Percentiles rank a stretch among this genome's conserved stretches.
phyloP scores from a whole-genome alignment of 495 filamentous ascomycete genomes.

The Talaromyces ruber region DNA sequence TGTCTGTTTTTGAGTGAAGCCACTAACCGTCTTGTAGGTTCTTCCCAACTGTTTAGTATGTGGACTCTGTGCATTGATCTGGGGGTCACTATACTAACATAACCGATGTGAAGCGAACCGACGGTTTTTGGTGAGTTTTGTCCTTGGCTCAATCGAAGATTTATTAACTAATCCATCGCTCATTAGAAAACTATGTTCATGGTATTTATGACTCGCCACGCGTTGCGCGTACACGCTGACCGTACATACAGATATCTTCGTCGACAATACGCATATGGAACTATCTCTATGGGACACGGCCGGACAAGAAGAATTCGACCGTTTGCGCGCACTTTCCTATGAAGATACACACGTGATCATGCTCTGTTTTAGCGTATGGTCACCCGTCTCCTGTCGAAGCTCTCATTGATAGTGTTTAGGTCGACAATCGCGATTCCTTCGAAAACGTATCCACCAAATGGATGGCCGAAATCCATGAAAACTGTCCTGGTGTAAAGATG shows the following conservation, averaged over 20 bases:
- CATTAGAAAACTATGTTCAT: conserved; percentile 92
- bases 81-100: neutral
- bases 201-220: conserved; percentile 42
- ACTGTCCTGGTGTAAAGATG: conserved; percentile 88
- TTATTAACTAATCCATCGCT: conserved; percentile 10
- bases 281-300: conserved; percentile 97
- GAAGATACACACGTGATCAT: conserved; percentile 97
- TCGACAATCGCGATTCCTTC: conserved; percentile 90
- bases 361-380: conserved; percentile 84
- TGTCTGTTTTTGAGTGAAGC: neutral
- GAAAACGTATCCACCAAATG: conserved; percentile 98
- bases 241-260: conserved; percentile 71
- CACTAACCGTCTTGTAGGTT: conserved; percentile 46
- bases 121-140: conserved; percentile 81
- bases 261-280: conserved; percentile 93
- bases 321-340: conserved; percentile 88
- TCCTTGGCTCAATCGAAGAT: neutral
- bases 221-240: neutral
- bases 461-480: conserved; percentile 95
- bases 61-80: conserved; percentile 8
- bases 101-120: conserved; percentile 55
- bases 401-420: conserved; percentile 23
- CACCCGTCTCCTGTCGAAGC: neutral
- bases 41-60: conserved; percentile 94
- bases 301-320: conserved; percentile 98